These are phyloP conservation scores for Cerioporus squamosus DNA, from an alignment of 1,284 basidiomycete species.

Conservation along the genomic window DNA sequence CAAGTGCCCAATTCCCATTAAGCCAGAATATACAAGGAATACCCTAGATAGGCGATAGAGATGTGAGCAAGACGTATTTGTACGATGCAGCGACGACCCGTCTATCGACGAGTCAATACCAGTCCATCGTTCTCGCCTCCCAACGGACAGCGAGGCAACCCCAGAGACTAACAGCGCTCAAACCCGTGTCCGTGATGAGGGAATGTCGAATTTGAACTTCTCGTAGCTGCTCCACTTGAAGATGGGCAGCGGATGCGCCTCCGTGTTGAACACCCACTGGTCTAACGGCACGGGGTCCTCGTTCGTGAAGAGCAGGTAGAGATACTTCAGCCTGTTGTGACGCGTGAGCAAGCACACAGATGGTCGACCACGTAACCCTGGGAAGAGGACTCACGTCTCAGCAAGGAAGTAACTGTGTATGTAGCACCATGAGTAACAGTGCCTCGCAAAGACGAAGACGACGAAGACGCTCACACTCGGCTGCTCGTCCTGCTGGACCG, in stretches of 20 bases:
- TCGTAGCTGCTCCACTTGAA: slow-evolving; percentile 59
- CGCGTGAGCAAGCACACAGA: background rate
- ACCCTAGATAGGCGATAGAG: too few species aligned
- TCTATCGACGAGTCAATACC: too few species aligned
- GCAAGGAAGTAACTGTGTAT: slow-evolving; percentile 64
- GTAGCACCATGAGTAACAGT: background rate
- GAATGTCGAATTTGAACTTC: slow-evolving; percentile 30
- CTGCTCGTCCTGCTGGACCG: slow-evolving; percentile 55
- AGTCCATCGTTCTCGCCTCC: too few species aligned
- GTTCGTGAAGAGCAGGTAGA: slow-evolving; percentile 64
- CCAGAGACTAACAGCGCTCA: too few species aligned
- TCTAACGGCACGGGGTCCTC: slow-evolving; percentile 65
- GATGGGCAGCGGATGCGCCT: slow-evolving; percentile 77
- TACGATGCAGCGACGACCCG: too few species aligned
- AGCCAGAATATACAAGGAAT: too few species aligned
- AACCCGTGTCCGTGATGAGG: background rate
- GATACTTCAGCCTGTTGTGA: slow-evolving; percentile 59
- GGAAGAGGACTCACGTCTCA: slow-evolving; percentile 59
- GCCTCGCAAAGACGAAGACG: too few species aligned
- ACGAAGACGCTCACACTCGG: slow-evolving; percentile 55
- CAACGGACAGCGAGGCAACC: too few species aligned
- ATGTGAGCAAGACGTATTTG: too few species aligned
- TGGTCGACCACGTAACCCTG: too few species aligned
- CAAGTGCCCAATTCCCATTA: too few species aligned
- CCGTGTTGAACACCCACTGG: slow-evolving; percentile 85